A percentile compares a stretch with the other conserved stretches of the same genome.
These are phyloP conservation scores for Musa beccarii DNA, from an alignment of 176 grass and related monocot species.

Conservation along the genomic window DNA sequence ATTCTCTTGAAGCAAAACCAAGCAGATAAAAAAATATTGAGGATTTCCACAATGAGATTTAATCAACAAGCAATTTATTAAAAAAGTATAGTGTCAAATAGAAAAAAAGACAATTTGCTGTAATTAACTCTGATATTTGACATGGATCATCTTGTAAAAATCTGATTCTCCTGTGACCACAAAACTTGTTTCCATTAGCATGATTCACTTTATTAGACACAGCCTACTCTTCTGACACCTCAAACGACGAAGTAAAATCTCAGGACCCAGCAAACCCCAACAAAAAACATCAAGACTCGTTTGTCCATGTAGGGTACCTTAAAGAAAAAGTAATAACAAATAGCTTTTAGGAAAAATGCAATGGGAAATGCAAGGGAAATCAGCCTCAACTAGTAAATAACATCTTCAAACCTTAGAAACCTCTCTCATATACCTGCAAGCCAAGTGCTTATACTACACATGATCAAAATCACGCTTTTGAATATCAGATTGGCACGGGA, in stretches of 20 bases:
- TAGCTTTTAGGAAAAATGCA: not conserved
- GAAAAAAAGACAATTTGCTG: too few relatives aligned
- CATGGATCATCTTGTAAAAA: too few relatives aligned
- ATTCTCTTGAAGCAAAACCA: not conserved
- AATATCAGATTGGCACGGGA: too few relatives aligned
- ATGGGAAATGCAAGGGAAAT: not conserved
- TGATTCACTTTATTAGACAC: not conserved
- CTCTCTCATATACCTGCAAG: too few relatives aligned
- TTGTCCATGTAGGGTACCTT: not conserved
- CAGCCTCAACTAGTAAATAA: not conserved
- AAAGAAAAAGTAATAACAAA: not conserved
- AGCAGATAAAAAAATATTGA: conserved; percentile 4
- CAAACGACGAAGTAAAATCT: not conserved
- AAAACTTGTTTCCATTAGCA: too few relatives aligned
- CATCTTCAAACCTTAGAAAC: not conserved
- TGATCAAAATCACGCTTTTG: too few relatives aligned
- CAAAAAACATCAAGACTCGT: not conserved
- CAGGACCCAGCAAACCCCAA: not conserved
- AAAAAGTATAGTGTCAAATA: not conserved
- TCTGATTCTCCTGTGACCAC: too few relatives aligned
- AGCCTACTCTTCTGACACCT: not conserved
- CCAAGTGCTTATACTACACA: too few relatives aligned
- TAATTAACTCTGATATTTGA: too few relatives aligned
- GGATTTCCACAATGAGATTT: not conserved
- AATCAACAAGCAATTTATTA: not conserved